Percentiles rank a stretch among this genome's conserved stretches.
phyloP scores from a whole-genome alignment of 805 yeast species.

The Cephaloascus albidus region DNA sequence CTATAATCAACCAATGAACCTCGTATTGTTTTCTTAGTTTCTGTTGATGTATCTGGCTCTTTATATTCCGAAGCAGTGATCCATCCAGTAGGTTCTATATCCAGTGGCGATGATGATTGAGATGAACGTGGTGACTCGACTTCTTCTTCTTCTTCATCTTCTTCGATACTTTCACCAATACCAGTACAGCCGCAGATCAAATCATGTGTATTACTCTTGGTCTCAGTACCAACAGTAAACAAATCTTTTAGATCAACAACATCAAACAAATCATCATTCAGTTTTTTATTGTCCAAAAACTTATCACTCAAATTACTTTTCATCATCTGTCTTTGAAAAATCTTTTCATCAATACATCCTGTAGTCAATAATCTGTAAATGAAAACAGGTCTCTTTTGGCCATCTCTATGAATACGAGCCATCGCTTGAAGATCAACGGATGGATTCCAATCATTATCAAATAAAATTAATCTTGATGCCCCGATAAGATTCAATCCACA shows the following conservation, averaged over 20 bases:
- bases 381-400: constrained; percentile 70
- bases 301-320: constrained; percentile 72
- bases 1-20: constrained; percentile 52
- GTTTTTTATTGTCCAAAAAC: constrained; percentile 34
- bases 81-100: constrained; percentile 26
- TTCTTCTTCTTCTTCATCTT: background rate
- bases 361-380: constrained; percentile 79
- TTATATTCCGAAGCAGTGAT: constrained; percentile 45
- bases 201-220: constrained; percentile 69
- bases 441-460: constrained; percentile 98
- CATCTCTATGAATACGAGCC: constrained; percentile 94
- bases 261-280: constrained; percentile 61
- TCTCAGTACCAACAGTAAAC: constrained; percentile 45
- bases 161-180: constrained; percentile 27
- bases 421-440: constrained; percentile 87
- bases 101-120: too few species aligned
- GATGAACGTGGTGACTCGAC: background rate
- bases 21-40: constrained; percentile 32
- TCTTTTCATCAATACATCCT: constrained; percentile 91
- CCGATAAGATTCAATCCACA: constrained; percentile 86
- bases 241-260: constrained; percentile 62
- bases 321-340: constrained; percentile 83
- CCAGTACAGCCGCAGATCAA: constrained; percentile 60
- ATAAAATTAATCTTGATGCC: constrained; percentile 74
- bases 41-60: constrained; percentile 20